Base-by-base conservation (phyloP, 2,329 filamentous ascomycete genomes). In the Claviceps digitariae region DNA sequence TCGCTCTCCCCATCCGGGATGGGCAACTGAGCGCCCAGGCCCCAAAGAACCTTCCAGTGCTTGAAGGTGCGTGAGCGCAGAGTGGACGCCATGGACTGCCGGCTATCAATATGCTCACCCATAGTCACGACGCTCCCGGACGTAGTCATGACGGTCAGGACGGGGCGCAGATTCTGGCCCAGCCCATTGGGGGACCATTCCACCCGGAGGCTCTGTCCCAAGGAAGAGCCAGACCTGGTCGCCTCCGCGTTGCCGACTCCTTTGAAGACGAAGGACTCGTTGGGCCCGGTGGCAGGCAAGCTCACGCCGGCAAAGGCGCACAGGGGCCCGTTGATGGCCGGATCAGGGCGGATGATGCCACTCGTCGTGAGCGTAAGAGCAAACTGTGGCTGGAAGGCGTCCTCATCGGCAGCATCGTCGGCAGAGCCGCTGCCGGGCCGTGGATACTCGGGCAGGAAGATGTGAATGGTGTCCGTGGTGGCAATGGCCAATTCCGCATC, bases 171-270 rank as follows among this genome's bases (percentile, higher is more conserved):
- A 59, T 80, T 79, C 43, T 72, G 70, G 1, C 79, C 78, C n/a
- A 82, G 63, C 1, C 75, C 76, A n/a, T 65, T 66, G 0, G 78
- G 78, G n/a, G 78, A 81, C 79, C 79, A 82, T 48, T 71, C 74
- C 21, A 81, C 57, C 9, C 69, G 64, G 15, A 80, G 70, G 17
- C 77, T 71, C 58, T 82, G 78, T 56, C 77, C 79, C 59, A 82
- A 68, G 3, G 74, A 73, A 6, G 64, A 66, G 4, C 76, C 77
- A 2, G 71, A 69, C 17, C 71, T 71, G 0, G 74, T 74, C 40
- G 79, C 69, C 2, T 69, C 57, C 2, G 73, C 73, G 4, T 59
- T 62, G 0, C 76, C 77, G 4, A 73, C 74, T 12, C 75, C 76
- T 1, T 61, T 64, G 34, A 66, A 67, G 57, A 62, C 63, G 27